phyloP scores from a whole-genome alignment of 2,329 filamentous ascomycete genomes.

The Macrophomina pseudophaseolina region DNA sequence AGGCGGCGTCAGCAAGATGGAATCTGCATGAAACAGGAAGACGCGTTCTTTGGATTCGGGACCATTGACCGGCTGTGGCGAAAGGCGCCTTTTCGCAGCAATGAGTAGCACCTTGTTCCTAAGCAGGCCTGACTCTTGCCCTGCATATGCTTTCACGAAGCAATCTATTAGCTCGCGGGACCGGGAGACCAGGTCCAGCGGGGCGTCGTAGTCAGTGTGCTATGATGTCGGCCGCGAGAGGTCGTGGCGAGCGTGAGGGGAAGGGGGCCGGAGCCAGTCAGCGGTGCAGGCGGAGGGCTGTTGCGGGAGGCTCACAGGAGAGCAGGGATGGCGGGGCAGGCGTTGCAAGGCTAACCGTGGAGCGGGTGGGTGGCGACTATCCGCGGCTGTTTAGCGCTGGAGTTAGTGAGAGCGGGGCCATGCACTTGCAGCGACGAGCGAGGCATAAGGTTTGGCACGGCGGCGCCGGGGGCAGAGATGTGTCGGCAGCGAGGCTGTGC shows the following conservation, averaged over 20 bases:
- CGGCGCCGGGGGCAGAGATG: too few relatives aligned
- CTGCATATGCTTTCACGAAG: constrained; percentile 8
- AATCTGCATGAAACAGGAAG: constrained; percentile 3
- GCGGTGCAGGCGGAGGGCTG: constrained; percentile 7
- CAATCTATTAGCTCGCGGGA: not conserved
- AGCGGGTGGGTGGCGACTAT: constrained; percentile 17
- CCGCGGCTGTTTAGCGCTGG: not conserved
- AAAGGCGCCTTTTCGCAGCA: not conserved
- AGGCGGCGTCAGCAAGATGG: constrained; percentile 16
- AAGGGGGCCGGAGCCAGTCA: constrained; percentile 6
- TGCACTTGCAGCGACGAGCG: too few relatives aligned
- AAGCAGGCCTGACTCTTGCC: not conserved
- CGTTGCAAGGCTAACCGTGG: constrained; percentile 3
- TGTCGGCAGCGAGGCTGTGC: not conserved
- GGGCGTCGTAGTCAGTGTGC: not conserved
- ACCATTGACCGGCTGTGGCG: not conserved
- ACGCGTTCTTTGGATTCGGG: not conserved
- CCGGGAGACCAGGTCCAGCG: not conserved
- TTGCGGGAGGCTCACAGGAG: constrained; percentile 13
- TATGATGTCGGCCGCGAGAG: not conserved
- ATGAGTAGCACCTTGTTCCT: not conserved
- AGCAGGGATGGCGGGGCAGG: constrained; percentile 1
- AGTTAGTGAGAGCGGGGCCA: not conserved
- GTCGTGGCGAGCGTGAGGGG: not conserved
- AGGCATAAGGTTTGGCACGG: too few relatives aligned